These are phyloP conservation scores for Wickerhamiella hasegawae DNA, from an alignment of 805 yeast genomes.

Conservation along the genomic window DNA sequence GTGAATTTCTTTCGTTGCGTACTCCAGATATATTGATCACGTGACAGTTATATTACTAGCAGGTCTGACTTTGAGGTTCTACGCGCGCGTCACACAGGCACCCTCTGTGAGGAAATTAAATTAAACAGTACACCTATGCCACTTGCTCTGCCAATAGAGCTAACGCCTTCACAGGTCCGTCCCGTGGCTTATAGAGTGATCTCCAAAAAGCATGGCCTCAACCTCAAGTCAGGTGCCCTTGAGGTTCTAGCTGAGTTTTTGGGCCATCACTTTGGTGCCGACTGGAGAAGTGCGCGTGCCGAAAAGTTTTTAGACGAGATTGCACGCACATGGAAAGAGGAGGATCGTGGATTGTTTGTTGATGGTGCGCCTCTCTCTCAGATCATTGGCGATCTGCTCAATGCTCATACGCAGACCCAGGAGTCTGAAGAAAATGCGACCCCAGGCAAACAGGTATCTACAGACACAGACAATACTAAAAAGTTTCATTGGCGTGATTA, in stretches of 20 bases:
- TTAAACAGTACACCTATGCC: too few species aligned
- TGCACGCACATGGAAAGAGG: slow-evolving; percentile 74
- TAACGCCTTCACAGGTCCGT: slow-evolving; percentile 68
- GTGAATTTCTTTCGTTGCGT: too few species aligned
- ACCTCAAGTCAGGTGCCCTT: slow-evolving; percentile 75
- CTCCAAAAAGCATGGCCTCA: slow-evolving; percentile 84
- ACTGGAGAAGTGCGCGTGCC: slow-evolving; percentile 62
- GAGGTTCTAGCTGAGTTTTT: slow-evolving; percentile 55
- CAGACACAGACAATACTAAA: neutral
- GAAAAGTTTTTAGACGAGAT: slow-evolving; percentile 58
- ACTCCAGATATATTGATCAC: too few species aligned
- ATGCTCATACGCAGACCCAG: slow-evolving; percentile 1
- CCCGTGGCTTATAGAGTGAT: slow-evolving; percentile 84
- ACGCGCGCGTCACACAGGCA: too few species aligned
- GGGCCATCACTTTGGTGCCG: slow-evolving; percentile 64
- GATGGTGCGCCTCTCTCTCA: slow-evolving; percentile 56
- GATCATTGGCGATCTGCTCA: slow-evolving; percentile 43
- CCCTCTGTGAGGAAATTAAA: too few species aligned
- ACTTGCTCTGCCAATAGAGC: slow-evolving; percentile 51
- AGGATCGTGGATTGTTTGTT: slow-evolving; percentile 71
- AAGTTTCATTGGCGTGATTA: slow-evolving; percentile 54
- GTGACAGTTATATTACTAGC: too few species aligned
- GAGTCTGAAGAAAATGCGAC: slow-evolving; percentile 3
- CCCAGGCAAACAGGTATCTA: neutral
- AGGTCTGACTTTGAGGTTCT: too few species aligned